phyloP scores from a whole-genome alignment of 371 early-diverging fungal species.

The Mortierella sp. region DNA sequence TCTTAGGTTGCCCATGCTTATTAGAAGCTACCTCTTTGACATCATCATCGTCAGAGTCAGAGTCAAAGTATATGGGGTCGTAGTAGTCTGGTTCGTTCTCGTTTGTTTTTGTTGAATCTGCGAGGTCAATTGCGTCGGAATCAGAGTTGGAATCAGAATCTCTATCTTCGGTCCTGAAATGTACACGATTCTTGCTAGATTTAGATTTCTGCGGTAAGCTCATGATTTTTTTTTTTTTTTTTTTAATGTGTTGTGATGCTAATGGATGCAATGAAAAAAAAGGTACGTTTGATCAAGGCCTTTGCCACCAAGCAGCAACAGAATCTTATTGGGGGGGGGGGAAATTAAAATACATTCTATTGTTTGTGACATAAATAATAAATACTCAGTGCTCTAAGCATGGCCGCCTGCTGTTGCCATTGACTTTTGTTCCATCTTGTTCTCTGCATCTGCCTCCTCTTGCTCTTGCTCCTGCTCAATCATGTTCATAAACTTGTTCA shows the following conservation, averaged over 20 bases:
- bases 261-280: not conserved
- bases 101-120: slow-evolving; percentile 18
- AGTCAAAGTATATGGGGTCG: slow-evolving; percentile 66
- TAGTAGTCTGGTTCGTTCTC: slow-evolving; percentile 54
- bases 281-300: not conserved
- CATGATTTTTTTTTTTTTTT: slow-evolving; percentile 4
- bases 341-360: too few relatives aligned
- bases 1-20: not conserved
- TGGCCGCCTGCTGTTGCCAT: not conserved
- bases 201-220: slow-evolving; percentile 3
- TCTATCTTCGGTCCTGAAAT: slow-evolving; percentile 5
- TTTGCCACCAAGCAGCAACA: slow-evolving; percentile 1
- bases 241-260: not conserved
- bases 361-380: not conserved
- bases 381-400: not conserved
- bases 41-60: slow-evolving; percentile 61
- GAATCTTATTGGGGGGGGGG: not conserved
- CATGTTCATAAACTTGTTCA: slow-evolving; percentile 62
- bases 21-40: slow-evolving; percentile 6
- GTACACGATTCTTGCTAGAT: slow-evolving; percentile 6
- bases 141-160: slow-evolving; percentile 34
- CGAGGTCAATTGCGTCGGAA: slow-evolving; percentile 8
- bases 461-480: slow-evolving; percentile 13
- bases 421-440: not conserved
- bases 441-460: not conserved